Conservation (phyloP, 345 rosid genomes). For the Pseudoturritis turrita region DNA sequence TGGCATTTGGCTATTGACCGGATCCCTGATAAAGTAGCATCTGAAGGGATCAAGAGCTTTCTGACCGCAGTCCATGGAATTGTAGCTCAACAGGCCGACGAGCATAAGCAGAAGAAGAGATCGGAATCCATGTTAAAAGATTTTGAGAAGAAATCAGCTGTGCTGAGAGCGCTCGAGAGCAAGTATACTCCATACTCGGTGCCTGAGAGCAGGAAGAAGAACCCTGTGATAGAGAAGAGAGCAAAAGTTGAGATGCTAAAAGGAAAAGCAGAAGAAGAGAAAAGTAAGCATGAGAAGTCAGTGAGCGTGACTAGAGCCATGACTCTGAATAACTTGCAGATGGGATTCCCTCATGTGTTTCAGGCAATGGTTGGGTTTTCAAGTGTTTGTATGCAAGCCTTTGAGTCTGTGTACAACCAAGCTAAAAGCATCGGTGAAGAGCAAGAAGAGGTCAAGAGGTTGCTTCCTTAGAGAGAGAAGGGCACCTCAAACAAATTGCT, state of each 20-base stretch:
- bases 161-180: constrained; percentile 67
- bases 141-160: constrained; percentile 63
- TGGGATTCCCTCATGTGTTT: constrained; percentile 90
- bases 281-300: constrained; percentile 67
- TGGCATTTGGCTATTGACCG: constrained; percentile 84
- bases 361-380: constrained; percentile 93
- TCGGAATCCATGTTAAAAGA: constrained; percentile 49
- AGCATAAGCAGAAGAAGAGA: constrained; percentile 83
- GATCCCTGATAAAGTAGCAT: constrained; percentile 94
- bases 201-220: constrained; percentile 47
- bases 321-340: constrained; percentile 83
- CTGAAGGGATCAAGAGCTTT: constrained; percentile 94
- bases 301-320: constrained; percentile 72
- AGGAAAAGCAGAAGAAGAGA: constrained; percentile 83
- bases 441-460: constrained; percentile 32
- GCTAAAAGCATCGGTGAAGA: constrained; percentile 48
- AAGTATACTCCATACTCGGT: constrained; percentile 64
- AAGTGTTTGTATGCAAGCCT: constrained; percentile 85
- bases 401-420: constrained; percentile 75
- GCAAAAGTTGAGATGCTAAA: constrained; percentile 56
- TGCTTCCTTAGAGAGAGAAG: constrained; percentile 19
- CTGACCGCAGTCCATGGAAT: constrained; percentile 73
- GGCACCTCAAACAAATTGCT: neutral
- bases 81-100: constrained; percentile 79
- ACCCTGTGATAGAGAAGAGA: constrained; percentile 64